Evolutionary conservation across 495 filamentous ascomycete genomes (phyloP).

Genomic region (Pseudotulostoma volvatum): DNA sequence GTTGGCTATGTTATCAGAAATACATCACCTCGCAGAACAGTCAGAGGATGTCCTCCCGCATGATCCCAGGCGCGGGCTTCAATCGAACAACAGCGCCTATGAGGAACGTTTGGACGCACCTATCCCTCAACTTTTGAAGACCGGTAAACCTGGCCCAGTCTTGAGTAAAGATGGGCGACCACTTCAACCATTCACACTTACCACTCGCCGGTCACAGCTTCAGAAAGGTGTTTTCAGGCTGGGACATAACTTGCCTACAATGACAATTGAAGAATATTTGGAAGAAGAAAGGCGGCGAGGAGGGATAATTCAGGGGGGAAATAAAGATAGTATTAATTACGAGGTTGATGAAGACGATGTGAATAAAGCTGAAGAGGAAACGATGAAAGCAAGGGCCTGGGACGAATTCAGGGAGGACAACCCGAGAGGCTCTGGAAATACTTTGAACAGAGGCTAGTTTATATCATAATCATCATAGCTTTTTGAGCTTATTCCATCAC

Average conservation of each 20-base stretch:
- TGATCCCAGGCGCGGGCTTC: conserved; percentile 31
- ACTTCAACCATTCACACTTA: conserved; percentile 75
- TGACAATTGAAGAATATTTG: conserved; percentile 95
- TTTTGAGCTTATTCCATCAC: neutral
- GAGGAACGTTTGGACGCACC: conserved; percentile 62
- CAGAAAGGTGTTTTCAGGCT: conserved; percentile 75
- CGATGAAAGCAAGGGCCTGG: conserved; percentile 86
- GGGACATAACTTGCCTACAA: conserved; percentile 86
- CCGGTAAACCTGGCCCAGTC: conserved; percentile 50
- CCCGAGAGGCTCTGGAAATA: conserved; percentile 74
- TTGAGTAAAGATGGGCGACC: conserved; percentile 73
- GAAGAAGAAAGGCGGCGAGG: conserved; percentile 78
- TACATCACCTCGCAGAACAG: conserved; percentile 31
- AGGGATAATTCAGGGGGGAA: conserved; percentile 83
- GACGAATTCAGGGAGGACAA: conserved; percentile 90
- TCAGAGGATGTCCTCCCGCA: conserved; percentile 22
- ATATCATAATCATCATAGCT: no score
- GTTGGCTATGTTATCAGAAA: conserved; percentile 59
- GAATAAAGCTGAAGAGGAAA: conserved; percentile 72
- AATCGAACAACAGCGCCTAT: conserved; percentile 31
- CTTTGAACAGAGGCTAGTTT: conserved; percentile 60
- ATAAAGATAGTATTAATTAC: conserved; percentile 32
- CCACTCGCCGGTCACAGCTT: conserved; percentile 60
- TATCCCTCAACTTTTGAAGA: conserved; percentile 35
- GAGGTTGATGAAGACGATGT: conserved; percentile 79